Base-by-base conservation (phyloP, 129 eudicot genomes). In the Erigeron canadensis region DNA sequence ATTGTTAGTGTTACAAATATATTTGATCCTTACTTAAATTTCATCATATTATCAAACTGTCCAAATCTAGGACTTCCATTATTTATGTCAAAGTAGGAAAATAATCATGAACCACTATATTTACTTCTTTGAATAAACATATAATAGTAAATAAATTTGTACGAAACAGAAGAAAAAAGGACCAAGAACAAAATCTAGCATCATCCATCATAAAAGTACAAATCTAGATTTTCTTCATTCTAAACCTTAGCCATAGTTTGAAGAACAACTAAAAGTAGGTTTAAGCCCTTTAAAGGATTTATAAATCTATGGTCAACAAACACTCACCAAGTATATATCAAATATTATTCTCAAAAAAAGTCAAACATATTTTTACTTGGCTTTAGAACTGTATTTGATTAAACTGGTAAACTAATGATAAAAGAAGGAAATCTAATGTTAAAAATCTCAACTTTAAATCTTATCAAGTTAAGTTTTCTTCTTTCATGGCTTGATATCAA, bases 281-380 rank as follows among this genome's bases (percentile, higher is more conserved):
- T 44, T 5, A 37, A 28, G 38, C 39, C 57, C 78, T 38, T n/a
- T 1, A 48, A 45, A 43, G 70, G 76, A 72, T 37, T 83, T 44
- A 41, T 10, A 15, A 39, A 37, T 40, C 46, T 44, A 41, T 45
- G 38, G 65, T 57, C 37, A 79, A 76, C 65, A 71, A 46, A 63
- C 37, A 67, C 42, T 15, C 46, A 73, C 39, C 11, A 48, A 61
- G 21, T 70, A 69, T 19, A 59, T 18, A 78, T 15, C 8, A 63
- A 48, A 76, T 12, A 22, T 16, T 15, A 45, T 67, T 12, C 55
- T 62, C 16, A 34, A 43, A 63, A 63, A 10, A 63, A 78, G 77
- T 77, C 81, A 78, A 76, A 63, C 72, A 51, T 18, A 63, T 78
- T 59, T 41, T 70, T 7, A n/a, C n/a, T n/a, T n/a, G n/a, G n/a